phyloP scores from a whole-genome alignment of 2,329 filamentous ascomycete species.

The Xylaria sp. region DNA sequence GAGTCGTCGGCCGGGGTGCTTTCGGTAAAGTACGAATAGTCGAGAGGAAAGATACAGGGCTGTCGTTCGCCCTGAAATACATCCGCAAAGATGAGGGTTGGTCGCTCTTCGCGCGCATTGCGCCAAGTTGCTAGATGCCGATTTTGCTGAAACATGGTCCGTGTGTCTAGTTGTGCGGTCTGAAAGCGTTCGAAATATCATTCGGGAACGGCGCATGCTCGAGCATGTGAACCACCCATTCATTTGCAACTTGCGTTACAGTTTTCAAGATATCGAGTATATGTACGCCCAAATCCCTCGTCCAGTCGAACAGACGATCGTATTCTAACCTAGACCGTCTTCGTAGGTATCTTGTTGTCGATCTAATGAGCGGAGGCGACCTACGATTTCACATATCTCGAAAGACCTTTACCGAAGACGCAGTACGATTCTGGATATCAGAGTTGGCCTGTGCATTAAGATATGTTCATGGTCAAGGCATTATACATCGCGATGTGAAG shows the following conservation, averaged over 20 bases:
- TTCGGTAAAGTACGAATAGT: constrained; percentile 99
- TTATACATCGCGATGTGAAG: constrained; percentile 91
- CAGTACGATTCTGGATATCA: constrained; percentile 95
- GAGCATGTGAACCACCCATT: constrained; percentile 98
- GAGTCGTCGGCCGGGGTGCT: constrained; percentile 96
- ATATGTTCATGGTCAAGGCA: constrained; percentile 86
- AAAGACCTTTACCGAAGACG: constrained; percentile 97
- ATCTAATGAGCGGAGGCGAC: constrained; percentile 97
- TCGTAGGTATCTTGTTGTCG: constrained; percentile 96
- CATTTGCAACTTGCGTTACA: constrained; percentile 97
- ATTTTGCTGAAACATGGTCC: constrained; percentile 36
- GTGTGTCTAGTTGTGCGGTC: constrained; percentile 82
- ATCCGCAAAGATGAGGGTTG: constrained; percentile 97
- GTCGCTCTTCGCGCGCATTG: constrained; percentile 45
- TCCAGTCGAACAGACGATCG: neutral
- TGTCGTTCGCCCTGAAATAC: constrained; percentile 97
- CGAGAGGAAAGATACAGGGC: constrained; percentile 91
- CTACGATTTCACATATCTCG: constrained; percentile 96
- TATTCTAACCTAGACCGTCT: constrained; percentile 49
- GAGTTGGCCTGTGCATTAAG: constrained; percentile 90
- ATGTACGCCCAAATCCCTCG: constrained; percentile 69
- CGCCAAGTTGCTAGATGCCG: constrained; percentile 9
- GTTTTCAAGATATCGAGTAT: constrained; percentile 99
- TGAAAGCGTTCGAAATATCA: constrained; percentile 97
- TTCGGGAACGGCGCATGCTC: constrained; percentile 96